Evolutionary conservation across 495 filamentous ascomycete species (phyloP).

Genomic region (Neurospora sp.): DNA sequence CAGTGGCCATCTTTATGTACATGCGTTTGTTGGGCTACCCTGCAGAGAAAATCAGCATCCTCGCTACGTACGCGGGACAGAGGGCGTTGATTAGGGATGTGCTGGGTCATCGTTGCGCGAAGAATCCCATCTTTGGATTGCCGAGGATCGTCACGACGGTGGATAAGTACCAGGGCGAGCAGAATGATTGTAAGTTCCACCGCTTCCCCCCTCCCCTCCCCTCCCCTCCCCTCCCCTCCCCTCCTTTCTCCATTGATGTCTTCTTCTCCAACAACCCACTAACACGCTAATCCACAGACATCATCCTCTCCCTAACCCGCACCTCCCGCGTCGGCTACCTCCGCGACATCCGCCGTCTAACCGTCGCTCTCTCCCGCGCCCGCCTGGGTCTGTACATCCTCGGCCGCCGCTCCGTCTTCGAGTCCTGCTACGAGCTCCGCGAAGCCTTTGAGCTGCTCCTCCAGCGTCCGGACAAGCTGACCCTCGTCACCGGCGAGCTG

Average conservation of each 20-base stretch:
- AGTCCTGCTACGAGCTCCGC: slow-evolving; percentile 75
- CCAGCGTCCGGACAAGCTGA: slow-evolving; percentile 64
- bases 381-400: slow-evolving; percentile 88
- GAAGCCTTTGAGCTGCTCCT: slow-evolving; percentile 71
- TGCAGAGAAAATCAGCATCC: slow-evolving; percentile 77
- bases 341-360: slow-evolving; percentile 85
- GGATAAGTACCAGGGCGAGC: slow-evolving; percentile 97
- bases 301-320: slow-evolving; percentile 84
- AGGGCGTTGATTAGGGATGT: slow-evolving; percentile 84
- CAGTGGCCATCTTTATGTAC: slow-evolving; percentile 90
- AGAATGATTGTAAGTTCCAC: slow-evolving; percentile 81
- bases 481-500: slow-evolving; percentile 75
- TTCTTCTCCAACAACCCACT: background rate
- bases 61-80: slow-evolving; percentile 94
- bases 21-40: slow-evolving; percentile 97
- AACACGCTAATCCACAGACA: slow-evolving; percentile 44
- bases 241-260: no score
- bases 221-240: background rate
- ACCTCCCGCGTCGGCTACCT: slow-evolving; percentile 89
- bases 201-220: background rate
- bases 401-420: slow-evolving; percentile 81
- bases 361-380: slow-evolving; percentile 91
- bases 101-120: slow-evolving; percentile 70
- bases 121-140: slow-evolving; percentile 77
- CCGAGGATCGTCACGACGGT: slow-evolving; percentile 88